Base-by-base conservation (phyloP, 345 rosid species). In the Ceriops decandra region DNA sequence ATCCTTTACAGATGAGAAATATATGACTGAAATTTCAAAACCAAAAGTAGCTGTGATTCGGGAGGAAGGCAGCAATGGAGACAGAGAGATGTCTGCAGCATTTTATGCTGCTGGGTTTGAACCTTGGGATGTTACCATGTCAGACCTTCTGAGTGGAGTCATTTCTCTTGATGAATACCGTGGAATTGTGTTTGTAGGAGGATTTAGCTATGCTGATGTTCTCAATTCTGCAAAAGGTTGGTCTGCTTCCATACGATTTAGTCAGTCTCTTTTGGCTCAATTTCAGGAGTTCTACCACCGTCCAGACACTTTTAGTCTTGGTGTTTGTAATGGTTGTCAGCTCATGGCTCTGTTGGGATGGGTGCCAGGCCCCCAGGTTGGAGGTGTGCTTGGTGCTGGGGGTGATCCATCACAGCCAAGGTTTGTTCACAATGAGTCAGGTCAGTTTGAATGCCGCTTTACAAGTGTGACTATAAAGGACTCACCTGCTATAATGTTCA, bases 51-150 rank as follows among this genome's bases (percentile, higher is more conserved):
- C 95, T 52, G 86, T 93, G 62, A 82, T 93, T 70, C 84, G 98
- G 52, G 98, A 93, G 82, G 98, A 93, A 82, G 98, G 98, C 42
- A 93, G 98, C 82, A 93, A 89, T 38, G 97, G 97, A 54, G 98
- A 93, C 74, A 82, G 97, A 62, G 97, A 93, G 83, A 93, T 93
- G 98, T 86, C 97, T 1, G 98, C 91, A 67, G 96, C 96, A 5
- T 82, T 91, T 74, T 78, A 80, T 61, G 91, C 97, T 20, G 87
- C 97, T 30, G 98, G 98, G 65, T 93, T 93, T 61, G 98, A 93
- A 68, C 93, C 98, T 0, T 91, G 98, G 98, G 97, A 93, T 60
- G 82, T 93, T 62, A 70, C 98, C 19, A 86, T 93, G 86, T 93
- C 98, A 10, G 97, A 93, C 80, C 91, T 93, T 78, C 83, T 91